Conservation (phyloP, 2,329 filamentous ascomycete species). For the Trichoderma koningii region DNA sequence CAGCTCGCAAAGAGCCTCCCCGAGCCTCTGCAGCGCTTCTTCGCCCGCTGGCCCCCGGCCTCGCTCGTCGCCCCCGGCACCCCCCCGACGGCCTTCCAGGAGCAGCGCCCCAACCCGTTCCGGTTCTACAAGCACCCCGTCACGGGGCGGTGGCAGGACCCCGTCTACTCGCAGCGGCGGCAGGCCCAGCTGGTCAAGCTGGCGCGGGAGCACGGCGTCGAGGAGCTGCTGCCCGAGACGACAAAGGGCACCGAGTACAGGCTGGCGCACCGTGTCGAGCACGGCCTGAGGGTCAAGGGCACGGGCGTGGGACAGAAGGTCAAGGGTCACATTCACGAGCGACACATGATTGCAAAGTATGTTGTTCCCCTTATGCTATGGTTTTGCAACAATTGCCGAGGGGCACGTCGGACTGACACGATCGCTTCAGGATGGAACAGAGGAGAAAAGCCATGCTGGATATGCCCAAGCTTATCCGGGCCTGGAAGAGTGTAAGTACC, state of each 20-base stretch:
- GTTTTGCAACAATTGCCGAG: too few species aligned
- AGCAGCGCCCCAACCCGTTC: slow-evolving; percentile 75
- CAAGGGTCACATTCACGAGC: slow-evolving; percentile 94
- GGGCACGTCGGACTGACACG: slow-evolving; percentile 28
- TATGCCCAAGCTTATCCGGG: slow-evolving; percentile 88
- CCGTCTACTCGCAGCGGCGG: slow-evolving; percentile 77
- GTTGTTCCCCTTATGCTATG: slow-evolving; percentile 36
- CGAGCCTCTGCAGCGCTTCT: slow-evolving; percentile 77
- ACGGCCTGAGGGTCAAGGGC: slow-evolving; percentile 83
- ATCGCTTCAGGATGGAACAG: slow-evolving; percentile 69
- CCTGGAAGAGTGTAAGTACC: slow-evolving; percentile 82
- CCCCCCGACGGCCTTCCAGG: slow-evolving; percentile 54
- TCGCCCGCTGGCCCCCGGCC: slow-evolving; percentile 82
- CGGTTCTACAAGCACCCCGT: slow-evolving; percentile 72
- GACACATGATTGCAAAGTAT: slow-evolving; percentile 74
- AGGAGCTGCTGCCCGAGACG: slow-evolving; percentile 76
- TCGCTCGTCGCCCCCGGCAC: slow-evolving; percentile 54
- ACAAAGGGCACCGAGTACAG: slow-evolving; percentile 73
- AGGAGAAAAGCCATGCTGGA: slow-evolving; percentile 89
- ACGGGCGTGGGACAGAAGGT: slow-evolving; percentile 90
- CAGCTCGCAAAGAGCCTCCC: slow-evolving; percentile 73
- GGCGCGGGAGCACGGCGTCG: slow-evolving; percentile 74
- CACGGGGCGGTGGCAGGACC: slow-evolving; percentile 82
- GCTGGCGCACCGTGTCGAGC: slow-evolving; percentile 71
- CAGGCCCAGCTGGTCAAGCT: slow-evolving; percentile 92